Conservation (phyloP, 176 grass and related monocot genomes). For the Rhynchospora pubera region DNA sequence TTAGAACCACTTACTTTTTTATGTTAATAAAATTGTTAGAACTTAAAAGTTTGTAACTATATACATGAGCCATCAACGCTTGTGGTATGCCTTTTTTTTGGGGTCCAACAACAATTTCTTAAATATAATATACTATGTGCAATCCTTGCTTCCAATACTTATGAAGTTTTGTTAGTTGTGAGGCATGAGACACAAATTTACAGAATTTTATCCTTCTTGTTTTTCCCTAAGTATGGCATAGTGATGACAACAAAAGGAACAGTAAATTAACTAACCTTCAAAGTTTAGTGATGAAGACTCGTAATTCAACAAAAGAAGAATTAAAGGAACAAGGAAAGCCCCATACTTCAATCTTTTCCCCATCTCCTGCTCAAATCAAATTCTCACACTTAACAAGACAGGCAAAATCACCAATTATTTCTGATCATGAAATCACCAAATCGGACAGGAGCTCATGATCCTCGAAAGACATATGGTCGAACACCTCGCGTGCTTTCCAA, state of each 20-base stretch:
- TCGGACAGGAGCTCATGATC: background rate
- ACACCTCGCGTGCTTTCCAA: conserved; percentile 13
- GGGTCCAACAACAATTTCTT: background rate
- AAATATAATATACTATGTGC: background rate
- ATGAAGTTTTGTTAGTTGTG: background rate
- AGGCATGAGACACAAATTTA: background rate
- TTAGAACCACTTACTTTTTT: too few species aligned
- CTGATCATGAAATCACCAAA: background rate
- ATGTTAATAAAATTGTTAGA: too few species aligned
- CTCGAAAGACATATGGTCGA: conserved; percentile 14
- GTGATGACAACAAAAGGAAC: background rate
- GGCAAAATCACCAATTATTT: background rate
- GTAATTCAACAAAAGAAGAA: conserved; percentile 16
- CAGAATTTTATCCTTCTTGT: background rate
- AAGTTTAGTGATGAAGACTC: background rate
- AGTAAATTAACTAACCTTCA: background rate
- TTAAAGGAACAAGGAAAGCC: background rate
- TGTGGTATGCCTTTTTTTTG: background rate
- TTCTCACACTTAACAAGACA: background rate
- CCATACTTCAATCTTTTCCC: conserved; percentile 2
- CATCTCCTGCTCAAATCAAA: background rate
- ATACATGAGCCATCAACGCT: background rate
- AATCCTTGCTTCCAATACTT: background rate
- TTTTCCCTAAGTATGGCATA: background rate
- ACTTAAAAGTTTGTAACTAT: background rate